Conservation (phyloP, 2,329 filamentous ascomycete species). For the Penicillium crustosum region DNA sequence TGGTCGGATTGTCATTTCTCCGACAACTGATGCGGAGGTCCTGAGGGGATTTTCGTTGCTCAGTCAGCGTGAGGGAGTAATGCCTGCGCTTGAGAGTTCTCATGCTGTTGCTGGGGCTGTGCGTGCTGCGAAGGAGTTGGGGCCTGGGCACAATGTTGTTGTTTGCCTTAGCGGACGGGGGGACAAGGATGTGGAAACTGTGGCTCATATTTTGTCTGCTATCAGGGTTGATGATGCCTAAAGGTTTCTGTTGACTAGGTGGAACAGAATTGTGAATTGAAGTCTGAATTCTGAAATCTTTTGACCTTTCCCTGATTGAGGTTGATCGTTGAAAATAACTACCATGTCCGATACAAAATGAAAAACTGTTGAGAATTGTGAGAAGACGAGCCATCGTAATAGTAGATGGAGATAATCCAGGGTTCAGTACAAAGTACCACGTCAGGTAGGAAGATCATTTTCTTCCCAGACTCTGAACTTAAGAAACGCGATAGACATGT, state of each 20-base stretch:
- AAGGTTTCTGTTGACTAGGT: not conserved
- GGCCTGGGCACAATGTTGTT: slow-evolving; percentile 79
- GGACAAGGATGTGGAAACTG: slow-evolving; percentile 96
- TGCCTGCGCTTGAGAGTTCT: slow-evolving; percentile 86
- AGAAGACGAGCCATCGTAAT: too few relatives aligned
- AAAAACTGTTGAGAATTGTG: too few relatives aligned
- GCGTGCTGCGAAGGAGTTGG: slow-evolving; percentile 85
- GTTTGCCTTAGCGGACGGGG: slow-evolving; percentile 88
- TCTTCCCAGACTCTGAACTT: too few relatives aligned
- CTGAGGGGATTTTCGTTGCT: slow-evolving; percentile 81
- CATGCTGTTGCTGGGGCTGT: slow-evolving; percentile 87
- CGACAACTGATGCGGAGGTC: slow-evolving; percentile 83
- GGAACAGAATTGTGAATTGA: not conserved
- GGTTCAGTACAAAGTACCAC: too few relatives aligned
- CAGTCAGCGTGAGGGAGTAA: slow-evolving; percentile 88
- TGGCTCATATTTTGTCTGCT: slow-evolving; percentile 83
- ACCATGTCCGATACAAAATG: too few relatives aligned
- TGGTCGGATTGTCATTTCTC: slow-evolving; percentile 77
- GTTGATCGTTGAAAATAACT: too few relatives aligned
- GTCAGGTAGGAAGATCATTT: too few relatives aligned
- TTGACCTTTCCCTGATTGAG: not conserved
- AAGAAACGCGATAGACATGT: too few relatives aligned
- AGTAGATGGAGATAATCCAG: too few relatives aligned
- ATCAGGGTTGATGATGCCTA: slow-evolving; percentile 54
- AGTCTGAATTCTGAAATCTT: not conserved